Base-by-base conservation (phyloP, 768 basidiomycete species). In the Goffeauzyma gilvescens region DNA sequence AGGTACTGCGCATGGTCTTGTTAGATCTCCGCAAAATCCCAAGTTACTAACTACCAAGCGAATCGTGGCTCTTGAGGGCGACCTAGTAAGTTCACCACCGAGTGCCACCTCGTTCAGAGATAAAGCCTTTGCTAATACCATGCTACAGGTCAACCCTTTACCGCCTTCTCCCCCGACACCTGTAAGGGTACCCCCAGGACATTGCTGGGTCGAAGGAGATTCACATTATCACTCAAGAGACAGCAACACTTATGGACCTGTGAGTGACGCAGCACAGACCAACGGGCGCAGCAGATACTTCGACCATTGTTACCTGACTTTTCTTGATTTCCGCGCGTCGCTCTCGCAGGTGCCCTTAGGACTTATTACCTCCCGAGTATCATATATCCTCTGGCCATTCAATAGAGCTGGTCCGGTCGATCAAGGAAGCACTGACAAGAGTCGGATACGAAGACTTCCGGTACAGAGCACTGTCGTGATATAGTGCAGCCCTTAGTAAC, bases 121-220 rank as follows among this genome's bases (percentile, higher is more conserved):
- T n/a, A n/a, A n/a, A n/a, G n/a, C n/a, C n/a, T n/a, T n/a, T n/a
- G n/a, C n/a, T n/a, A n/a, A n/a, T n/a, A n/a, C n/a, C n/a, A n/a
- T 26, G 12, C 10, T 20, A 9, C 18, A 59, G 55, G 59, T 63
- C 23, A 44, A 55, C 20, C 61, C 61, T 1, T 40, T 63, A 9
- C 62, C 62, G 4, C 59, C 62, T 4, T 56, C 53, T 1, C 49
- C 59, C 9, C 58, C 59, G 22, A 53, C 57, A 10, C 57, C 59
- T 2, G 50, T 64, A 18, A 35, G 56, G 10, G 58, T 65, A 40
- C 64, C 64, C 6, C 54, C 54, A 7, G 63, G 61, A 32, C 63
- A 64, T 46, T 60, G 59, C 39, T 65, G 64, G 64, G 64, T 65
- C 8, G 64, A 65, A 50, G 64, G 64, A 1, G 64, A 65, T 45